phyloP scores from a whole-genome alignment of 1,284 basidiomycete genomes.

The Rhodotorula sp. region DNA sequence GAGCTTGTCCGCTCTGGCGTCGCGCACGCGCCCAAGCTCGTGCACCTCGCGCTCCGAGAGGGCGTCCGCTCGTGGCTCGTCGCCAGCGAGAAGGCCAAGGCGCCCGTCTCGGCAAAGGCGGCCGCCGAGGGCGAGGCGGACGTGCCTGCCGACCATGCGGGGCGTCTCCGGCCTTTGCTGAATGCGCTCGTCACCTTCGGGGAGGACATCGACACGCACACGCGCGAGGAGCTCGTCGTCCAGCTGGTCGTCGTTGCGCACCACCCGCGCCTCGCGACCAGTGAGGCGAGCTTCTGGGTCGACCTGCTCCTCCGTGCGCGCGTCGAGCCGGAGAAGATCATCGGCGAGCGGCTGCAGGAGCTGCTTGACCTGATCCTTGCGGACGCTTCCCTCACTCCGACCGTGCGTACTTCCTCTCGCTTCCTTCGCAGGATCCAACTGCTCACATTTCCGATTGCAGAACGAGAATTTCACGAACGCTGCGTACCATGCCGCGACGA shows the following conservation, averaged over 20 bases:
- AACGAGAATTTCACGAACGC: constrained; percentile 54
- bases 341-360: constrained; percentile 58
- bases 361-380: constrained; percentile 54
- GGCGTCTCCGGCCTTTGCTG: constrained; percentile 35
- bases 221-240: constrained; percentile 30
- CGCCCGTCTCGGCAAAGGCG: constrained; percentile 1
- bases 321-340: constrained; percentile 67
- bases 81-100: constrained; percentile 18
- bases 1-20: constrained; percentile 54
- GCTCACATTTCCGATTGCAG: constrained; percentile 40
- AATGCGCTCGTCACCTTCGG: constrained; percentile 25
- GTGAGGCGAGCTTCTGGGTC: constrained; percentile 63
- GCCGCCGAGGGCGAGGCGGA: constrained; percentile 20
- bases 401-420: constrained; percentile 2
- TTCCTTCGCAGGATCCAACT: constrained; percentile 2
- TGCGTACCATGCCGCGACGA: constrained; percentile 71
- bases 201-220: constrained; percentile 4
- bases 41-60: constrained; percentile 61
- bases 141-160: constrained; percentile 25
- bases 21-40: constrained; percentile 55
- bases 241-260: constrained; percentile 68
- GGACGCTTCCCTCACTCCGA: constrained; percentile 24
- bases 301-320: constrained; percentile 71
- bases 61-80: constrained; percentile 49
- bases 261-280: constrained; percentile 58